Conservation (phyloP, 1,139 yeast genomes). For the Zygosaccharomyces pseudobailii region DNA sequence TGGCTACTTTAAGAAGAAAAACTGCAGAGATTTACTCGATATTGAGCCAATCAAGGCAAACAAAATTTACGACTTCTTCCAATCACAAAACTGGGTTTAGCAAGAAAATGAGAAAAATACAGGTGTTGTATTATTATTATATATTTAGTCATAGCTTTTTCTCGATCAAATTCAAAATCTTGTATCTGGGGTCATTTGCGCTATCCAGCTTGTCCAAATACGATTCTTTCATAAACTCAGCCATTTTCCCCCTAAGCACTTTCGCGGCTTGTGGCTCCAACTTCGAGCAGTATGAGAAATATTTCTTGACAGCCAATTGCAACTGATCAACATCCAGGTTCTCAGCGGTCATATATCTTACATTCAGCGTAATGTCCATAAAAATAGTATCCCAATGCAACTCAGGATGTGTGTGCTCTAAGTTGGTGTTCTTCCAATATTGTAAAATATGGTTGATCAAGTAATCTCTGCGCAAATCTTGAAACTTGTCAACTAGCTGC, state of each 20-base stretch:
- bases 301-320: conserved; percentile 68
- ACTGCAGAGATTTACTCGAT: conserved; percentile 75
- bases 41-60: conserved; percentile 85
- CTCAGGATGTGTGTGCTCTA: conserved; percentile 24
- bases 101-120: not conserved
- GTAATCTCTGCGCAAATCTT: conserved; percentile 63
- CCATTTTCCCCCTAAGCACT: conserved; percentile 44
- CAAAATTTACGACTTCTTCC: conserved; percentile 86
- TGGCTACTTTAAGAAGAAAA: conserved; percentile 75
- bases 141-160: conserved; percentile 28
- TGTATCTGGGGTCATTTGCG: conserved; percentile 31
- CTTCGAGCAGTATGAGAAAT: conserved; percentile 54
- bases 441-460: conserved; percentile 60
- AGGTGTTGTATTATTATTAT: conserved; percentile 1
- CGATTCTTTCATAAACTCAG: conserved; percentile 39
- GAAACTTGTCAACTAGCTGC: conserved; percentile 58
- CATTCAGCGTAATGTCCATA: conserved; percentile 61
- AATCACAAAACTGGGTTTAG: conserved; percentile 78
- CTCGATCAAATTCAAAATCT: conserved; percentile 35
- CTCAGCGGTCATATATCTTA: conserved; percentile 45
- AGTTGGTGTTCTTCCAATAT: conserved; percentile 39
- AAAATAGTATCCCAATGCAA: conserved; percentile 40
- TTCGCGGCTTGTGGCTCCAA: conserved; percentile 36
- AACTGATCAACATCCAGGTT: conserved; percentile 46
- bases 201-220: conserved; percentile 28